Base-by-base conservation (phyloP, 148 eudicot genomes). In the Beta vulgaris region DNA sequence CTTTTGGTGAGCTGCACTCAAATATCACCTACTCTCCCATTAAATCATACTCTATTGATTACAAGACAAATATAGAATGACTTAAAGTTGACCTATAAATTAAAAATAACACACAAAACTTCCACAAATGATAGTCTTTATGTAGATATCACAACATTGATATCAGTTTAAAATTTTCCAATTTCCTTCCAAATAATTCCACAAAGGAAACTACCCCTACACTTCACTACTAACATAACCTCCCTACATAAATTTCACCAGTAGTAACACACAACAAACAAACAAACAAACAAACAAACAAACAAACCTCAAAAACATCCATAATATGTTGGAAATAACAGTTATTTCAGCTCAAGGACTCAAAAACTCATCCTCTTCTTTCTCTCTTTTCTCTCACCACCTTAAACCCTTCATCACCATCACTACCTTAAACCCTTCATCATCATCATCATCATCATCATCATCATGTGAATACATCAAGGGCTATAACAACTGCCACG, bases 311-410 rank as follows among this genome's bases (percentile, higher is more conserved):
- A n/a, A 70, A 9, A 51, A 11, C 60, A n/a, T n/a, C n/a, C n/a
- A 26, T 21, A 55, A 57, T 21, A 77, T 76, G 49, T 72, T 90
- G 80, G 87, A 90, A 68, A 69, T 90, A 65, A 79, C 91, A 15
- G 43, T 83, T 3, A 62, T 86, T 66, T 90, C 90, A 76, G 91
- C 93, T 18, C 75, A 90, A 78, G 87, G 85, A 57, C 84, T 90
- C 71, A 87, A 74, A 75, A 72, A 43, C 63, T 53, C 62, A 6
- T 23, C 68, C 1, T 31, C 84, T 76, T 86, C 84, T 76, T 86
- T 80, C 69, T 70, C 78, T 32, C 5, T 76, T 40, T 61, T 77
- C 78, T 74, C 76, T 68, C 70, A 76, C 25, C 68, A 26, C 42
- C 77, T 81, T 6, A 71, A 82, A 43, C 83, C 90, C 35, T 90